Conservation (phyloP, 78 protist species). For the Salpingoeca rosetta region DNA sequence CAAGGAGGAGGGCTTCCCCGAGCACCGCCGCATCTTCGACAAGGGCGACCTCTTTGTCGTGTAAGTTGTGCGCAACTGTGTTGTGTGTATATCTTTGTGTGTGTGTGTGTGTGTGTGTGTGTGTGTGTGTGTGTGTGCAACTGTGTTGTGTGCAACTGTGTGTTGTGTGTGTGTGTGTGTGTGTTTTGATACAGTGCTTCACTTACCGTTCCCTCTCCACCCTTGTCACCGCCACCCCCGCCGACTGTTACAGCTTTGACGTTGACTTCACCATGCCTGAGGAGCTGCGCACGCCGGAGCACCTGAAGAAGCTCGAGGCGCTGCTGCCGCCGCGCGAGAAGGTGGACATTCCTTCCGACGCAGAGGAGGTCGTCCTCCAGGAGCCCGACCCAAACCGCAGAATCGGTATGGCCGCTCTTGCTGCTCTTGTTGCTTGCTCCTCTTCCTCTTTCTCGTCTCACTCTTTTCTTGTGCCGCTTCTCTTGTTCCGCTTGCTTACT, state of each 20-base stretch:
- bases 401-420: neutral
- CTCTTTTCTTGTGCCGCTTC: no score
- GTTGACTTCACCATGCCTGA: neutral
- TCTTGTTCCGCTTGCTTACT: no score
- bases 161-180: no score
- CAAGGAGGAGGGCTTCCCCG: conserved; percentile 92
- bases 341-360: neutral
- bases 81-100: no score
- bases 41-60: conserved; percentile 70
- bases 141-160: no score
- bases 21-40: conserved; percentile 67
- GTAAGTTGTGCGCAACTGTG: conserved; percentile 61
- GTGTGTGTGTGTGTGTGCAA: no score
- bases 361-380: conserved; percentile 11
- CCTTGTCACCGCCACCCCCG: neutral
- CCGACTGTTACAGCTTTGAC: neutral
- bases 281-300: neutral
- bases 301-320: neutral
- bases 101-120: no score
- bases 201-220: conserved; percentile 64
- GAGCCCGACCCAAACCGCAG: neutral
- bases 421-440: neutral
- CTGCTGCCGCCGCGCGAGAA: conserved; percentile 6
- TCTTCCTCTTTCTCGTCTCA: no score
- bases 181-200: no score